A percentile compares a stretch with the other conserved stretches of the same genome.
phyloP scores from a whole-genome alignment of 2,329 filamentous ascomycete genomes.

The Botrytis paeoniae region DNA sequence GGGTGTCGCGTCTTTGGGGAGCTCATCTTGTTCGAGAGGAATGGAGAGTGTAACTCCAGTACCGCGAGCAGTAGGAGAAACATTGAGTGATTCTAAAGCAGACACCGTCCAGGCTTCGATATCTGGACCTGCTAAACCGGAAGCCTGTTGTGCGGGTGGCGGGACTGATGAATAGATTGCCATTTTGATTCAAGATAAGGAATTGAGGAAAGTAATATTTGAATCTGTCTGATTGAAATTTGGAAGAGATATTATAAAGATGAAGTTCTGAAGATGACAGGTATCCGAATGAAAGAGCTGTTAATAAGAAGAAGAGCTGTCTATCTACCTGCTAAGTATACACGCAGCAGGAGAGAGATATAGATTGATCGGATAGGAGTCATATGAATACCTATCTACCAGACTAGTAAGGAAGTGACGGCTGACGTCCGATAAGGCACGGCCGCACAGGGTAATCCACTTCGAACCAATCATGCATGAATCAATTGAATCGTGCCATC shows the following conservation, averaged over 20 bases:
- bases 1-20: constrained; percentile 26
- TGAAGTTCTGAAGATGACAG: constrained; percentile 8
- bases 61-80: constrained; percentile 56
- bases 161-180: constrained; percentile 54
- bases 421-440: neutral
- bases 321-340: neutral
- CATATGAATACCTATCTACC: neutral
- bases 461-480: neutral
- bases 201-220: neutral
- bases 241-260: neutral
- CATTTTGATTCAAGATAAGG: constrained; percentile 39
- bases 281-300: neutral
- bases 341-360: neutral
- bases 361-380: neutral
- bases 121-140: constrained; percentile 44
- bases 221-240: neutral
- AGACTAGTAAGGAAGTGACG: neutral
- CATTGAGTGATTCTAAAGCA: constrained; percentile 53
- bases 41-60: constrained; percentile 67
- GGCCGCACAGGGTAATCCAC: neutral
- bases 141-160: constrained; percentile 43
- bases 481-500: constrained; percentile 2
- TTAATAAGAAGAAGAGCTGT: neutral
- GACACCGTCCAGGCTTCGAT: constrained; percentile 67
- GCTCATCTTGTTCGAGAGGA: constrained; percentile 61